Percentiles rank a stretch among this genome's conserved stretches.
Conservation (phyloP, 2,329 filamentous ascomycete species). For the Exophiala alcalophila region DNA sequence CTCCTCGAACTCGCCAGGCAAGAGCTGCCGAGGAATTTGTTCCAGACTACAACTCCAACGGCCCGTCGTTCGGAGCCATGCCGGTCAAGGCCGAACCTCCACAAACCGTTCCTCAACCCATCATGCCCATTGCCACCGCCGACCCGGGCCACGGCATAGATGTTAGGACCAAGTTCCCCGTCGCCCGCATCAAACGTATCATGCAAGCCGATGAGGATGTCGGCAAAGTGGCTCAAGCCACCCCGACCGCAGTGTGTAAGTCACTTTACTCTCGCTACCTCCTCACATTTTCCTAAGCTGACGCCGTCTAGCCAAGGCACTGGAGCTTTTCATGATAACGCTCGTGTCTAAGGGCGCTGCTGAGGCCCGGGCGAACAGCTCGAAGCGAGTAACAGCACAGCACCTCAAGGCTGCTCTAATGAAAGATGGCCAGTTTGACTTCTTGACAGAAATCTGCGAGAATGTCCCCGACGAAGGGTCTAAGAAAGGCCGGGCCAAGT, state of each 20-base stretch:
- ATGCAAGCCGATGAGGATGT: constrained; percentile 99
- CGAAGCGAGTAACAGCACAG: constrained; percentile 82
- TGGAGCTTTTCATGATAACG: constrained; percentile 97
- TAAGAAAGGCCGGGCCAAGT: constrained; percentile 28
- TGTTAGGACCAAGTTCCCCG: constrained; percentile 93
- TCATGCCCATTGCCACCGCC: constrained; percentile 12
- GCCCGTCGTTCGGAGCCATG: constrained; percentile 6
- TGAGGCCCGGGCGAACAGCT: constrained; percentile 66
- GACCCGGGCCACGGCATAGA: constrained; percentile 57
- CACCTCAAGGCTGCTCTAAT: constrained; percentile 91
- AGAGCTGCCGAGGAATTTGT: constrained; percentile 34
- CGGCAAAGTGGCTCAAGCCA: constrained; percentile 96
- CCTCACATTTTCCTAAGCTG: constrained; percentile 19
- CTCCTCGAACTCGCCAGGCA: constrained; percentile 41
- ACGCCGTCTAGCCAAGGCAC: constrained; percentile 68
- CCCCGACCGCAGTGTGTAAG: constrained; percentile 83
- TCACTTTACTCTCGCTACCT: constrained; percentile 28
- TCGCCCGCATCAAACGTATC: constrained; percentile 95
- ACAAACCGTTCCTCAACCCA: constrained; percentile 12
- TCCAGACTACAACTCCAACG: constrained; percentile 25
- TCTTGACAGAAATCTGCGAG: constrained; percentile 82
- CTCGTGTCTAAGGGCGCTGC: constrained; percentile 84
- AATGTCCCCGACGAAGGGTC: constrained; percentile 64
- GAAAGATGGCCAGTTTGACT: constrained; percentile 90
- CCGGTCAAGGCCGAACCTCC: constrained; percentile 12